These are phyloP conservation scores for Stylonectria norvegica DNA, from an alignment of 2,329 filamentous ascomycete genomes.

Conservation along the genomic window DNA sequence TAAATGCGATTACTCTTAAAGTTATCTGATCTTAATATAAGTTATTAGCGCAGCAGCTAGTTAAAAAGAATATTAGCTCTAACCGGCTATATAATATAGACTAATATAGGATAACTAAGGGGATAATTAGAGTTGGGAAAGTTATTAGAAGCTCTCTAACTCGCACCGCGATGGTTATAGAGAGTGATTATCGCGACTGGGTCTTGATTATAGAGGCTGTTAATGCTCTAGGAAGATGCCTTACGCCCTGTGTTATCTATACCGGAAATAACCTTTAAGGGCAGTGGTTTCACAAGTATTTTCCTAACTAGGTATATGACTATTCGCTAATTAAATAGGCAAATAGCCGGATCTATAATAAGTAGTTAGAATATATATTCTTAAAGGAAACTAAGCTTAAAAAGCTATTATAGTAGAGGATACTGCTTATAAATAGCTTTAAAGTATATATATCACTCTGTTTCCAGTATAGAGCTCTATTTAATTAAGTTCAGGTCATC, in stretches of 20 bases:
- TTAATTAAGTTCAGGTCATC: too few relatives aligned
- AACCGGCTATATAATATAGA: too few relatives aligned
- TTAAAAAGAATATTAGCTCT: too few relatives aligned
- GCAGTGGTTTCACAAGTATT: background rate
- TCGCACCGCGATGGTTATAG: background rate
- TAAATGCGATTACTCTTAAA: background rate
- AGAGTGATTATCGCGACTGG: background rate
- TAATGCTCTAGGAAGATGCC: background rate
- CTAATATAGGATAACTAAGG: background rate
- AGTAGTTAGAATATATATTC: background rate
- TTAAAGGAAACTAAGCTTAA: background rate
- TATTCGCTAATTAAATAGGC: background rate
- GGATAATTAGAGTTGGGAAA: too few relatives aligned
- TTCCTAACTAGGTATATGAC: background rate
- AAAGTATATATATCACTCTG: too few relatives aligned
- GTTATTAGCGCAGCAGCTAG: too few relatives aligned
- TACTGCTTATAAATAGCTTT: constrained; percentile 1
- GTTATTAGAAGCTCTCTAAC: background rate
- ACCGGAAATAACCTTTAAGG: background rate
- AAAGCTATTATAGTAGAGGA: background rate
- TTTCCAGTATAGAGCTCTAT: too few relatives aligned
- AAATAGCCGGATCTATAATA: background rate
- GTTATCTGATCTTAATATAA: too few relatives aligned
- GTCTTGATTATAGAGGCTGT: constrained; percentile 2
- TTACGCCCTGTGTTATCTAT: background rate